These are phyloP conservation scores for Pseudocercospora fijiensis DNA, from an alignment of 2,329 filamentous ascomycete genomes.

Conservation along the genomic window DNA sequence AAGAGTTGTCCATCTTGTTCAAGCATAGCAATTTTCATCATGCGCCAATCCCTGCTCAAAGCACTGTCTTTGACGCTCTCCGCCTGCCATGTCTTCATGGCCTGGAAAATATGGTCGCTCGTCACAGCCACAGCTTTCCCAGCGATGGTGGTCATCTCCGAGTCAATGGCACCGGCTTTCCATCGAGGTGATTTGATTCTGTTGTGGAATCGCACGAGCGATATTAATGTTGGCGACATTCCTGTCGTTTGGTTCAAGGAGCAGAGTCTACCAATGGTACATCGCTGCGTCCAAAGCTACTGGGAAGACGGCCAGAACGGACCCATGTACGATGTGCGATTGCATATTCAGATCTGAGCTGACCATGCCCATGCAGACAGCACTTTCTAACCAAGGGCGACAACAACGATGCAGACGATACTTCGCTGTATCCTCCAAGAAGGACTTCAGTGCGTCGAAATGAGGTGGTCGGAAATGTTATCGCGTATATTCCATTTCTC, in stretches of 20 bases:
- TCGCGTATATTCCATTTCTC: slow-evolving; percentile 2
- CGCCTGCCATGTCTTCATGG: not conserved
- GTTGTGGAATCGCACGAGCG: not conserved
- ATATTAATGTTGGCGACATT: not conserved
- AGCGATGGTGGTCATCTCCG: slow-evolving; percentile 4
- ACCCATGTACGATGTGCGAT: not conserved
- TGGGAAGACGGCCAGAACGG: not conserved
- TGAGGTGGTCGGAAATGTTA: slow-evolving; percentile 4
- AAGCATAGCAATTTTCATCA: not conserved
- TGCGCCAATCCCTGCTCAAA: not conserved
- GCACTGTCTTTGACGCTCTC: not conserved
- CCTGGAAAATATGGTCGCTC: slow-evolving; percentile 1
- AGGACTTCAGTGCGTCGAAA: not conserved
- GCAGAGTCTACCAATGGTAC: slow-evolving; percentile 6
- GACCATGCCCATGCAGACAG: not conserved
- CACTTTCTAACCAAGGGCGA: slow-evolving; percentile 10
- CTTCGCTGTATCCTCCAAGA: slow-evolving; percentile 1
- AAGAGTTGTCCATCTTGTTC: not conserved
- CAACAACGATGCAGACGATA: slow-evolving; percentile 7
- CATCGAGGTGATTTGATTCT: slow-evolving; percentile 8
- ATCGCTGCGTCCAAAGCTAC: not conserved
- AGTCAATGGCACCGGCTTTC: slow-evolving; percentile 9
- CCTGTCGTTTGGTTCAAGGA: slow-evolving; percentile 10
- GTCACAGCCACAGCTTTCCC: not conserved
- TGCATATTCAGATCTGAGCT: not conserved